Percentiles rank a stretch among this genome's conserved stretches.
These are phyloP conservation scores for Harringtonia lauricola DNA, from an alignment of 2,329 filamentous ascomycete genomes.

Conservation along the genomic window DNA sequence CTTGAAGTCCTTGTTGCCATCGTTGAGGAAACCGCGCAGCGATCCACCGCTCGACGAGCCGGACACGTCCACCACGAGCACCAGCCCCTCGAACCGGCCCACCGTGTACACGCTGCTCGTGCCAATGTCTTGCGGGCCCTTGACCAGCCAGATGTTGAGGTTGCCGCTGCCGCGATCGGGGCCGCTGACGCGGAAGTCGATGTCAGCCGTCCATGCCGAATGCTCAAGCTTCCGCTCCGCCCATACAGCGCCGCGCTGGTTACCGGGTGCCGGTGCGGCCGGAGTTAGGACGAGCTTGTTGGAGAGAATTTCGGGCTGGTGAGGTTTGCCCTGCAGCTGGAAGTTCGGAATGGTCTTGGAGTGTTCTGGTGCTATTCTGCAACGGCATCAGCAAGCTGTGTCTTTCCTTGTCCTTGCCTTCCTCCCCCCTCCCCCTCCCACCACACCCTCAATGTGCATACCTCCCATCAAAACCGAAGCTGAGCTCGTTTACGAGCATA, in stretches of 20 bases:
- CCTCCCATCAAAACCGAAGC: constrained; percentile 64
- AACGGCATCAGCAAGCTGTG: constrained; percentile 1
- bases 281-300: constrained; percentile 91
- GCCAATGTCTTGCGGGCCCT: constrained; percentile 53
- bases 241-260: constrained; percentile 78
- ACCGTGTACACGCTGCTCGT: constrained; percentile 75
- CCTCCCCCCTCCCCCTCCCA: background rate
- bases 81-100: constrained; percentile 80
- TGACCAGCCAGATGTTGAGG: constrained; percentile 85
- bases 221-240: constrained; percentile 50
- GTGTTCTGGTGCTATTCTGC: constrained; percentile 54
- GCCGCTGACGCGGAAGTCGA: constrained; percentile 81
- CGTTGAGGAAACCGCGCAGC: constrained; percentile 87
- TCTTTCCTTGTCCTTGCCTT: background rate
- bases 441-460: no score
- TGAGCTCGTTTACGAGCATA: constrained; percentile 60
- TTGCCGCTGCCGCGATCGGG: constrained; percentile 80
- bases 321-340: constrained; percentile 40
- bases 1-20: constrained; percentile 72
- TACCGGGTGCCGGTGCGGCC: constrained; percentile 70
- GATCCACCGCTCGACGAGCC: constrained; percentile 61
- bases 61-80: constrained; percentile 74
- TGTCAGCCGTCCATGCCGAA: constrained; percentile 67
- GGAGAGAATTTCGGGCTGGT: constrained; percentile 57
- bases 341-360: constrained; percentile 43